phyloP scores from a whole-genome alignment of 768 basidiomycete genomes.

The Erythrobasidium yunnanense region DNA sequence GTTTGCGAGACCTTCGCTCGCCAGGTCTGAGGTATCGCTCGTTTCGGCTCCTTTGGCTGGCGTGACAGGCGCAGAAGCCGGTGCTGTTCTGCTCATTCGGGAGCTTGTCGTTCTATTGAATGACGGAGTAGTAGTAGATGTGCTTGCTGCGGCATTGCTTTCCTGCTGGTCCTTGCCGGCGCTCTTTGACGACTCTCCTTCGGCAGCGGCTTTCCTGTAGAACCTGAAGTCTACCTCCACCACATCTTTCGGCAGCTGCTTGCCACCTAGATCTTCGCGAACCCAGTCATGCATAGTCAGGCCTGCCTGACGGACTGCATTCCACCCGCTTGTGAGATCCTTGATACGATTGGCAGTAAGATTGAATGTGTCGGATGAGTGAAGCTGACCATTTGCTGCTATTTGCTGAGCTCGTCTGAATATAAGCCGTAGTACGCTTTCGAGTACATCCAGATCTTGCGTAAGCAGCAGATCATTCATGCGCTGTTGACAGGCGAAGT shows the following conservation, averaged over 20 bases:
- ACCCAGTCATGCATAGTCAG: slow-evolving; percentile 24
- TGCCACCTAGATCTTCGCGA: slow-evolving; percentile 1
- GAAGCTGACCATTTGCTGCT: slow-evolving; percentile 65
- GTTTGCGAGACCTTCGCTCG: slow-evolving; percentile 40
- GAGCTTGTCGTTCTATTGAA: not conserved
- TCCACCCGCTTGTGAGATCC: slow-evolving; percentile 21
- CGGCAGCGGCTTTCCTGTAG: slow-evolving; percentile 33
- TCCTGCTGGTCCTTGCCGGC: slow-evolving; percentile 28
- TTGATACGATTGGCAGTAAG: slow-evolving; percentile 47
- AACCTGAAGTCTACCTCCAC: slow-evolving; percentile 39
- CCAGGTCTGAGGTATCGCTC: slow-evolving; percentile 11
- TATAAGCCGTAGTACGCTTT: slow-evolving; percentile 68
- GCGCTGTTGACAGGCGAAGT: slow-evolving; percentile 50
- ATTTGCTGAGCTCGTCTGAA: slow-evolving; percentile 91
- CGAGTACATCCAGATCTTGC: slow-evolving; percentile 76
- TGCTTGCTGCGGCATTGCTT: slow-evolving; percentile 28
- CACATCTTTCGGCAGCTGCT: slow-evolving; percentile 35
- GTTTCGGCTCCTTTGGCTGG: slow-evolving; percentile 47
- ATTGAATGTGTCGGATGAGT: slow-evolving; percentile 63
- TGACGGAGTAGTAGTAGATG: slow-evolving; percentile 7
- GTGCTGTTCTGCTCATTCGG: not conserved
- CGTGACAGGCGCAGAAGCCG: slow-evolving; percentile 11
- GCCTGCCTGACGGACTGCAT: slow-evolving; percentile 16
- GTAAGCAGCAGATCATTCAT: slow-evolving; percentile 77
- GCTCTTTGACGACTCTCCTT: not conserved